Conservation (phyloP, 2,329 filamentous ascomycete species). For the Fusarium succisae region DNA sequence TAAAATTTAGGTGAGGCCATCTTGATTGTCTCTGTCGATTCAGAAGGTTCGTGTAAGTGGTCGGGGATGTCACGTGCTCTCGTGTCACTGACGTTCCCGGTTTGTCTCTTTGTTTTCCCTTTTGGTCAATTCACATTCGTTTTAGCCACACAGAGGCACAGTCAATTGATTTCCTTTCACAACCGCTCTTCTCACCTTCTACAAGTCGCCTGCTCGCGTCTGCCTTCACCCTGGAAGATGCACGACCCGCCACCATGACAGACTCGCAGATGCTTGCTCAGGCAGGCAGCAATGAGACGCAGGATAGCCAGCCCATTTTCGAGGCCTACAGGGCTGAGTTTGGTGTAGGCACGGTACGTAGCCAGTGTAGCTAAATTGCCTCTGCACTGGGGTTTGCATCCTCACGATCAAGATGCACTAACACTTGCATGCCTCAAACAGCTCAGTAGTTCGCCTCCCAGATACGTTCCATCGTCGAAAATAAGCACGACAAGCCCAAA, state of each 20-base stretch:
- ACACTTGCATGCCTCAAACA: conserved; percentile 17
- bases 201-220: not conserved
- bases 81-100: conserved; percentile 22
- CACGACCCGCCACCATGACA: conserved; percentile 41
- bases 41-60: not conserved
- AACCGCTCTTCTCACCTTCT: not conserved
- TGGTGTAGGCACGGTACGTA: conserved; percentile 53
- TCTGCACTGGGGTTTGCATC: conserved; percentile 26
- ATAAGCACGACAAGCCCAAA: not conserved
- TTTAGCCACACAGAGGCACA: conserved; percentile 23
- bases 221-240: conserved; percentile 25
- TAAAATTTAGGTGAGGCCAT: not conserved
- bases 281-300: conserved; percentile 51
- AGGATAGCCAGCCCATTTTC: conserved; percentile 56
- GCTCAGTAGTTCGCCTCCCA: conserved; percentile 32
- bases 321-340: conserved; percentile 51
- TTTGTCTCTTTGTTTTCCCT: conserved; percentile 9
- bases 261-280: conserved; percentile 40
- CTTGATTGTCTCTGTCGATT: not conserved
- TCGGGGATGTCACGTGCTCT: conserved; percentile 8
- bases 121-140: conserved; percentile 18
- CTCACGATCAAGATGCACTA: conserved; percentile 17
- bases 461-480: conserved; percentile 4
- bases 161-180: not conserved
- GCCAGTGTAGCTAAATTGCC: conserved; percentile 21